Evolutionary conservation across 106 monocot genomes (phyloP).

Genomic region (Hemerocallis citrina): DNA sequence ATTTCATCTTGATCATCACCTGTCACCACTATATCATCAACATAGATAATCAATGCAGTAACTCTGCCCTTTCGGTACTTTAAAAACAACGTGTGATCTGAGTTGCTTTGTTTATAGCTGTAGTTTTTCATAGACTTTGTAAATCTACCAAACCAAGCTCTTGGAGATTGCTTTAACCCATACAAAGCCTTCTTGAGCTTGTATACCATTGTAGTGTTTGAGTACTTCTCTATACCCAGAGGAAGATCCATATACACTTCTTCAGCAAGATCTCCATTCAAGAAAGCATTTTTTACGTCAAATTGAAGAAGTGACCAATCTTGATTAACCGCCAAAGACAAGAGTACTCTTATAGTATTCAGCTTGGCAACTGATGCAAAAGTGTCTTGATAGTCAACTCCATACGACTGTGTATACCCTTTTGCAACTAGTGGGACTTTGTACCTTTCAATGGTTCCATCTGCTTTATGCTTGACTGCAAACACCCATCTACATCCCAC

Average conservation of each 20-base stretch:
- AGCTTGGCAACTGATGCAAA: too few relatives aligned
- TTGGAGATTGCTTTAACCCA: too few relatives aligned
- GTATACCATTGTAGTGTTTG: too few relatives aligned
- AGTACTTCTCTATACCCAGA: not conserved
- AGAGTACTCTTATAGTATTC: not conserved
- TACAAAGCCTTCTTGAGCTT: too few relatives aligned
- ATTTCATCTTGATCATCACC: too few relatives aligned
- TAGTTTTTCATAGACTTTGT: too few relatives aligned
- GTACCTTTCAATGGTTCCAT: too few relatives aligned
- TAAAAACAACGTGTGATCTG: too few relatives aligned
- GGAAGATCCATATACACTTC: not conserved
- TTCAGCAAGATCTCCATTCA: not conserved
- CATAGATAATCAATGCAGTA: too few relatives aligned
- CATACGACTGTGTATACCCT: not conserved
- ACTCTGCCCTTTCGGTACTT: not conserved
- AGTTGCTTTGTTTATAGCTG: too few relatives aligned
- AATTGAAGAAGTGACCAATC: not conserved
- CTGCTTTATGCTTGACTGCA: not conserved
- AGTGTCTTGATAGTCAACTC: constrained; percentile 1
- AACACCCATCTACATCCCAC: constrained; percentile 16
- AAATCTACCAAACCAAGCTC: too few relatives aligned
- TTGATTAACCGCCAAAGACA: not conserved
- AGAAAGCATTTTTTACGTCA: not conserved
- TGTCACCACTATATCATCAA: too few relatives aligned
- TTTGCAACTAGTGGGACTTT: constrained; percentile 13